A percentile compares a stretch with the other conserved stretches of the same genome.
Evolutionary conservation across 768 basidiomycete genomes (phyloP).

Genomic region (Pisolithus orientalis): DNA sequence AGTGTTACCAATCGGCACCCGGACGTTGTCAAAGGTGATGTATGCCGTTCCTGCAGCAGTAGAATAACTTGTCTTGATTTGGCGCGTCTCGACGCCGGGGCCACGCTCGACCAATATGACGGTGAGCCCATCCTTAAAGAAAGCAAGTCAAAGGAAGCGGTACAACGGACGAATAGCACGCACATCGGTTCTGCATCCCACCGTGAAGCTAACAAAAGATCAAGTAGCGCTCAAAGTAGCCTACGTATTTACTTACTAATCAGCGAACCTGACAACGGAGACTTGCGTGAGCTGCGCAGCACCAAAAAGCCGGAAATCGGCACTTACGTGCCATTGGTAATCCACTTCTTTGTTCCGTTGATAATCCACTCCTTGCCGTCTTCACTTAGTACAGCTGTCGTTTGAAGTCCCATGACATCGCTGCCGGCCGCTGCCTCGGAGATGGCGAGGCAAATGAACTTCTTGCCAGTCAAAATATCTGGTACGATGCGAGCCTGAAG

Average conservation of each 20-base stretch:
- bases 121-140: slow-evolving; percentile 48
- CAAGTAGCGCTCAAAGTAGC: not conserved
- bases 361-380: slow-evolving; percentile 68
- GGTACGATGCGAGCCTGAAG: slow-evolving; percentile 43
- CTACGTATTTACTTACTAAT: slow-evolving; percentile 27
- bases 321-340: slow-evolving; percentile 49
- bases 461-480: slow-evolving; percentile 54
- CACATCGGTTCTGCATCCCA: slow-evolving; percentile 50
- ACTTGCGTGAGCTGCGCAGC: not conserved
- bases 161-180: slow-evolving; percentile 8
- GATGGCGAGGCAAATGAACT: slow-evolving; percentile 70
- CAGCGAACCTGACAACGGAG: slow-evolving; percentile 32
- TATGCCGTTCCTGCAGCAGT: slow-evolving; percentile 81
- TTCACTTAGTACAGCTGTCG: slow-evolving; percentile 53
- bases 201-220: slow-evolving; percentile 46
- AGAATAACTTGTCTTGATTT: slow-evolving; percentile 83
- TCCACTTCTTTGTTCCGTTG: slow-evolving; percentile 74
- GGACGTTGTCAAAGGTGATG: slow-evolving; percentile 78
- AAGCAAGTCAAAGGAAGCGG: slow-evolving; percentile 15
- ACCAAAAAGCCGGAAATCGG: not conserved
- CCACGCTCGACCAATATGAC: slow-evolving; percentile 60
- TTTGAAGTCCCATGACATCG: slow-evolving; percentile 60
- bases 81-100: slow-evolving; percentile 58
- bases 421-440: slow-evolving; percentile 71
- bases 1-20: slow-evolving; percentile 82